Conservation (phyloP, 768 basidiomycete genomes). For the Boletus subparvulus region DNA sequence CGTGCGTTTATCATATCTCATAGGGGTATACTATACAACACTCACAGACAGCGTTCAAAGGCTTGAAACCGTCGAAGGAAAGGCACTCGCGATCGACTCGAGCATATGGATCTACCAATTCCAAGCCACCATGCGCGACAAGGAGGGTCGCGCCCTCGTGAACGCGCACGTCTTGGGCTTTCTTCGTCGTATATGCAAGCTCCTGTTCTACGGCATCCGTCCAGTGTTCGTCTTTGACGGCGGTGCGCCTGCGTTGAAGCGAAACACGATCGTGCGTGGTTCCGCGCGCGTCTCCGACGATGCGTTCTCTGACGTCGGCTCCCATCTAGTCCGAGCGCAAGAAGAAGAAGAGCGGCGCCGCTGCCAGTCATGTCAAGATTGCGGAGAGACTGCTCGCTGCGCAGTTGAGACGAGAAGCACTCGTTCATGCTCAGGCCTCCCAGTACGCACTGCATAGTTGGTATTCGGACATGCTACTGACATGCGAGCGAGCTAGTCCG, state of each 20-base stretch:
- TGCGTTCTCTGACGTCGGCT: constrained; percentile 8
- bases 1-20: constrained; percentile 49
- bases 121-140: constrained; percentile 98
- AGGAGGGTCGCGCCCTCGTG: constrained; percentile 84
- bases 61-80: constrained; percentile 94
- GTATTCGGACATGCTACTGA: neutral
- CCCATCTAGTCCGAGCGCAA: constrained; percentile 71
- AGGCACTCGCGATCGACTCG: constrained; percentile 94
- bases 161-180: constrained; percentile 96
- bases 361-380: constrained; percentile 77
- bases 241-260: constrained; percentile 88
- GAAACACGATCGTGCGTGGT: constrained; percentile 75
- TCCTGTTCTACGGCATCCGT: constrained; percentile 95
- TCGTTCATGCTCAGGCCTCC: constrained; percentile 55
- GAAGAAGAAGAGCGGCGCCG: constrained; percentile 89
- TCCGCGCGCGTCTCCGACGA: neutral
- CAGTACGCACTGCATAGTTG: constrained; percentile 35
- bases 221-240: constrained; percentile 99
- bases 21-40: neutral
- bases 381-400: constrained; percentile 93
- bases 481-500: constrained; percentile 12
- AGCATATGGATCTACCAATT: constrained; percentile 99
- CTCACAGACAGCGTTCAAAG: constrained; percentile 40
- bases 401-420: constrained; percentile 85
- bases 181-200: constrained; percentile 85